Evolutionary conservation across 305 asterid genomes (phyloP).

Genomic region (Striga hermonthica): DNA sequence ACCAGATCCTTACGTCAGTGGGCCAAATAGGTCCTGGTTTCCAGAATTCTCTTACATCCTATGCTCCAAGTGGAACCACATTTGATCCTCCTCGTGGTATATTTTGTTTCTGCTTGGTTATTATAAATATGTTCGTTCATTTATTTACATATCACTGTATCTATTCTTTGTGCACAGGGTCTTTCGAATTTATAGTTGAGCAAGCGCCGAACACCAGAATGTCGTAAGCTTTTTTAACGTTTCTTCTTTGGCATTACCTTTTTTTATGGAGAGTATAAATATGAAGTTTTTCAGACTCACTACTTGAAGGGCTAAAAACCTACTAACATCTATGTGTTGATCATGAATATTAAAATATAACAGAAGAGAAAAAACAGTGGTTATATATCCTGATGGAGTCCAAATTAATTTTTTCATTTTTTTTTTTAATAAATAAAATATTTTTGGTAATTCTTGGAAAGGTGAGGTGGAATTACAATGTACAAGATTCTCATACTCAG

Average conservation of each 20-base stretch:
- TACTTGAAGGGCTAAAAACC: neutral
- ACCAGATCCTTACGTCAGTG: slow-evolving; percentile 49
- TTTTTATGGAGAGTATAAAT: slow-evolving; percentile 5
- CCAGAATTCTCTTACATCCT: slow-evolving; percentile 44
- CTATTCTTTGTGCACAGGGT: slow-evolving; percentile 39
- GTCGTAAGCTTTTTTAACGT: slow-evolving; percentile 45
- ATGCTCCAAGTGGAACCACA: slow-evolving; percentile 39
- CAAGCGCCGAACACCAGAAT: slow-evolving; percentile 52
- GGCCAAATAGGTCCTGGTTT: slow-evolving; percentile 56
- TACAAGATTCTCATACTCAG: too few species aligned
- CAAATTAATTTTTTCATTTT: neutral
- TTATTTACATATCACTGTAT: slow-evolving; percentile 4
- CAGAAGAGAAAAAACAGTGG: neutral
- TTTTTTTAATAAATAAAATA: neutral
- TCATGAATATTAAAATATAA: too few species aligned
- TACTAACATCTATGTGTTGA: neutral
- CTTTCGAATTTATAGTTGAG: slow-evolving; percentile 55
- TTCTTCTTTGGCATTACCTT: neutral
- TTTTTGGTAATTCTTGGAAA: neutral
- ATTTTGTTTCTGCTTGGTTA: slow-evolving; percentile 20
- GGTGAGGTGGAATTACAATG: too few species aligned
- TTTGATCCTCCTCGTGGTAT: slow-evolving; percentile 37
- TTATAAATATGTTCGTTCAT: neutral
- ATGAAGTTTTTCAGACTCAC: neutral
- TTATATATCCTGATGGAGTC: neutral